Percentiles rank a stretch among this genome's conserved stretches.
Evolutionary conservation across 1,284 basidiomycete genomes (phyloP).

Genomic region (Heterobasidion occidentale): DNA sequence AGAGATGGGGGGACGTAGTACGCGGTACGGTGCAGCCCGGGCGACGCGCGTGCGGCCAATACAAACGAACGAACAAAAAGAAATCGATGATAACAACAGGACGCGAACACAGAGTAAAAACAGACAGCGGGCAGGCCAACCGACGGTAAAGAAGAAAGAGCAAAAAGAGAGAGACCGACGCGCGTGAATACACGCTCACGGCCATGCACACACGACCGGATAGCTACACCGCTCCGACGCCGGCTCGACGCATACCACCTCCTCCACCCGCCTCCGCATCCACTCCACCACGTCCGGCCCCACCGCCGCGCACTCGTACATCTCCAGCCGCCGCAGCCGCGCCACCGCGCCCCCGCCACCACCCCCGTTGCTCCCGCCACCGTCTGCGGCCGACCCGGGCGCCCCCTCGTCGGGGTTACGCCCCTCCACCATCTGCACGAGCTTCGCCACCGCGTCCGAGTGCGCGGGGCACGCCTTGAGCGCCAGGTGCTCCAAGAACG

Average conservation of each 20-base stretch:
- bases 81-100: too few relatives aligned
- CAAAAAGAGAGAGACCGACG: too few relatives aligned
- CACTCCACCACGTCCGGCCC: slow-evolving; percentile 60
- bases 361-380: background rate
- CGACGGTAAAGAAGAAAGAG: too few relatives aligned
- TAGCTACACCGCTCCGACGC: slow-evolving; percentile 24
- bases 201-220: slow-evolving; percentile 11
- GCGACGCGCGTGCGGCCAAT: too few relatives aligned
- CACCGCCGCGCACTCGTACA: slow-evolving; percentile 54
- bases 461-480: slow-evolving; percentile 56
- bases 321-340: slow-evolving; percentile 45
- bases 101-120: too few relatives aligned
- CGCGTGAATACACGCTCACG: background rate
- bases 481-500: slow-evolving; percentile 44
- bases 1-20: too few relatives aligned
- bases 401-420: slow-evolving; percentile 46
- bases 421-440: slow-evolving; percentile 60
- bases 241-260: slow-evolving; percentile 53
- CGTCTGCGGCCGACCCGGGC: slow-evolving; percentile 15
- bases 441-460: slow-evolving; percentile 50
- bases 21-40: too few relatives aligned
- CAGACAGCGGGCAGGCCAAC: too few relatives aligned
- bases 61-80: too few relatives aligned
- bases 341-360: slow-evolving; percentile 24
- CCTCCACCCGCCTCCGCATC: slow-evolving; percentile 49